Evolutionary conservation across 2,329 filamentous ascomycete species (phyloP), one percentile per base, ranked within the genome.

Genomic region (Aspergillus cejpii): DNA sequence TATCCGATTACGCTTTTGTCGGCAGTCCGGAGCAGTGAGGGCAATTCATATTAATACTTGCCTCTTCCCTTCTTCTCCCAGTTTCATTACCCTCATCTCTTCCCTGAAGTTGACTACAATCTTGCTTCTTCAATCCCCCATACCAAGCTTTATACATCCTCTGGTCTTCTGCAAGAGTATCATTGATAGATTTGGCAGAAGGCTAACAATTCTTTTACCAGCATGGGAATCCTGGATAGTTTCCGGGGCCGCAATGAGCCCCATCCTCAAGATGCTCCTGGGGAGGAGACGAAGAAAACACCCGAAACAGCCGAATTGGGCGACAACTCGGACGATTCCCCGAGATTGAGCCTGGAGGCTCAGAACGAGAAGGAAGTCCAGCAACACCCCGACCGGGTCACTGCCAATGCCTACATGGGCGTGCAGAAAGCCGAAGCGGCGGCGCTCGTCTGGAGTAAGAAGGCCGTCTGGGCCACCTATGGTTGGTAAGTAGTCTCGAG

Each of bases 341-440:
- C 41, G 2, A 47, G 47, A 7, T n/a, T 54, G 46, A 61, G 57
- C 46, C 45, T 63, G 19, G 58, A 59, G 36, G 57, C 51, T 14
- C 56, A 49, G 5, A 57, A 61, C 24, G 59, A 62, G 20, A 62
- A 60, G 46, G 61, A 63, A 31, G 39, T 60, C 14, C 41, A 56
- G 40, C 15, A 36, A 19, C 44, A 62, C 27, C 56, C 57, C 2
- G 46, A 51, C 27, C 37, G 50, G 33, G 41, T 65, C 47, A 64
- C 62, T 6, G 29, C 52, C 21, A 47, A 61, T 49, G 61, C 62
- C 7, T 60, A 67, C 28, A 41, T 55, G n/a, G 71, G 71, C 61
- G 70, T 74, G n/a, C 63, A 71, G 44, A 66, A 71, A 45, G 65
- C 70, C 12, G 70, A 74, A 56, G 72, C 72, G 8, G 63, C 71